phyloP scores from a whole-genome alignment of 2,329 filamentous ascomycete genomes.

The Pyrenochaeta sp. region DNA sequence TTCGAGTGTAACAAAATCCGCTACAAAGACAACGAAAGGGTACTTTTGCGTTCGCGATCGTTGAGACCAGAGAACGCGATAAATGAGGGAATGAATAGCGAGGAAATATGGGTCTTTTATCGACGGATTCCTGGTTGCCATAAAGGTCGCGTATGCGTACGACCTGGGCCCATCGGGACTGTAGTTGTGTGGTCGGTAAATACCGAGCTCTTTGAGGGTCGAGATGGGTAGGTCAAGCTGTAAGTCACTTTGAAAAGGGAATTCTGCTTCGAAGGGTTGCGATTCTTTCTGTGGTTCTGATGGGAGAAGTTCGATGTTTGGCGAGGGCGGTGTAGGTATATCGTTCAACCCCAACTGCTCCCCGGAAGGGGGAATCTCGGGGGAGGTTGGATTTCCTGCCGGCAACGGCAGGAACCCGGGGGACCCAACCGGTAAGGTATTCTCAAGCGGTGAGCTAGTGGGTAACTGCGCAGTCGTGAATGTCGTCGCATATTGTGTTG shows the following conservation, averaged over 20 bases:
- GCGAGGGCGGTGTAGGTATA: not conserved
- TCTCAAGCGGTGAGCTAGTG: not conserved
- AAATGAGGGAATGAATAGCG: conserved; percentile 43
- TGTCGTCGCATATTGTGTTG: not conserved
- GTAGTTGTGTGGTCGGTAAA: conserved; percentile 36
- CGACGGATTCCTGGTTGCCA: conserved; percentile 41
- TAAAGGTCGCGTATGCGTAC: conserved; percentile 45
- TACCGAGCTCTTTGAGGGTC: conserved; percentile 19
- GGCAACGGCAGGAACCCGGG: too few relatives aligned
- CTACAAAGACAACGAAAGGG: conserved; percentile 47
- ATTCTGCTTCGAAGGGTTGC: conserved; percentile 25
- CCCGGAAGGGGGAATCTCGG: not conserved
- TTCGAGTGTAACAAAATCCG: conserved; percentile 38
- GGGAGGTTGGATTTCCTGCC: too few relatives aligned
- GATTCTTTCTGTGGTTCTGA: not conserved
- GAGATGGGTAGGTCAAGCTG: conserved; percentile 29
- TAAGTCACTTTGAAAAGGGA: conserved; percentile 40
- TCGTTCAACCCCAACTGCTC: not conserved
- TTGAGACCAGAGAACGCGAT: conserved; percentile 43
- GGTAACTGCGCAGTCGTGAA: not conserved
- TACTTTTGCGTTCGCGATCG: conserved; percentile 33
- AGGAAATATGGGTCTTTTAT: conserved; percentile 47
- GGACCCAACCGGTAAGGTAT: too few relatives aligned
- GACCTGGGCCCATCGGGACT: conserved; percentile 17
- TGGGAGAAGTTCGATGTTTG: not conserved